Conservation (phyloP, 1,284 basidiomycete species). For the Neolentinus lepideus region DNA sequence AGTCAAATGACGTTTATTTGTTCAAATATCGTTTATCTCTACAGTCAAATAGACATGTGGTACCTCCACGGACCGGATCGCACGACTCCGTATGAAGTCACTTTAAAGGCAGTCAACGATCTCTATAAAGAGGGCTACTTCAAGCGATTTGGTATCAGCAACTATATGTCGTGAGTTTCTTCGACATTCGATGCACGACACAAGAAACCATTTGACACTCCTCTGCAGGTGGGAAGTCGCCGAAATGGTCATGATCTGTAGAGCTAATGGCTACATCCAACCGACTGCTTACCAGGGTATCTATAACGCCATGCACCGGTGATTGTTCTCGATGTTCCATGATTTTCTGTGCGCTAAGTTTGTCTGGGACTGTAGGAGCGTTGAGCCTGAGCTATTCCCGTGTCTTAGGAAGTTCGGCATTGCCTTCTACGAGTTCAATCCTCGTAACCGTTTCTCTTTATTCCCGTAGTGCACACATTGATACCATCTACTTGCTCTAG, state of each 20-base stretch:
- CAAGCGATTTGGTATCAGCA: constrained; percentile 43
- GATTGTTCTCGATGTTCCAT: not conserved
- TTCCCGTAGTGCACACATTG: not conserved
- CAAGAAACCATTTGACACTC: no score
- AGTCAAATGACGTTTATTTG: not conserved
- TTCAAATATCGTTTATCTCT: not conserved
- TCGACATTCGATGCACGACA: no score
- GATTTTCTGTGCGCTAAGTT: no score
- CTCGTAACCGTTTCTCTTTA: constrained; percentile 25
- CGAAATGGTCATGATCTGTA: constrained; percentile 50
- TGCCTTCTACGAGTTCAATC: constrained; percentile 53
- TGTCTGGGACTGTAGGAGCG: no score
- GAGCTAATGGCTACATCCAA: constrained; percentile 46
- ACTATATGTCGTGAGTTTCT: constrained; percentile 36
- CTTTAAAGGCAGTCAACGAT: constrained; percentile 40
- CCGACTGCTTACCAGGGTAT: constrained; percentile 67
- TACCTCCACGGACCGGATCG: constrained; percentile 53
- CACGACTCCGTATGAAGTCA: constrained; percentile 36
- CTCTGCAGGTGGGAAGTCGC: constrained; percentile 49
- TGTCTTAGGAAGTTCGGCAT: constrained; percentile 58
- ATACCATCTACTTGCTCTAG: constrained; percentile 7
- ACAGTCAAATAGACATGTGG: constrained; percentile 34
- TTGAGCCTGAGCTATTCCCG: constrained; percentile 55
- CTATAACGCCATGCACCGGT: constrained; percentile 47
- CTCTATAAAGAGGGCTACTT: constrained; percentile 41